These are phyloP conservation scores for Cytidiella melzeri DNA, from an alignment of 768 basidiomycete genomes.

Conservation along the genomic window DNA sequence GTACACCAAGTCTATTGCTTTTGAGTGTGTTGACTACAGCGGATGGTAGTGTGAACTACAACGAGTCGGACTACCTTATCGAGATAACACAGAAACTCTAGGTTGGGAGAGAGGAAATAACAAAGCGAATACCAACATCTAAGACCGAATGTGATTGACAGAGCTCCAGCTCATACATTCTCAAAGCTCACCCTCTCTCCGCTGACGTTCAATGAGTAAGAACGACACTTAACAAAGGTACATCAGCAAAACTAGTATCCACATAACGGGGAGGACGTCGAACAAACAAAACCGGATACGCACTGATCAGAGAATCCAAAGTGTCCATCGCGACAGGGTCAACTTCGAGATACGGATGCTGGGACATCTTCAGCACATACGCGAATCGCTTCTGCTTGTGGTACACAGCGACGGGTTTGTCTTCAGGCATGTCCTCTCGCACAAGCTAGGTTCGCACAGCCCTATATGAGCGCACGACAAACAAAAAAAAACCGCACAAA, in stretches of 20 bases:
- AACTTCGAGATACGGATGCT: slow-evolving; percentile 32
- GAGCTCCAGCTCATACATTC: not conserved
- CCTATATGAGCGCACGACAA: not conserved
- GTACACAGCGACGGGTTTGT: slow-evolving; percentile 30
- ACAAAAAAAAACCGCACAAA: not conserved
- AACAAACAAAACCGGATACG: too few relatives aligned
- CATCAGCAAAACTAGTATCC: not conserved
- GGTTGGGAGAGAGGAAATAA: too few relatives aligned
- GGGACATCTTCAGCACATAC: slow-evolving; percentile 29
- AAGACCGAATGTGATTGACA: not conserved
- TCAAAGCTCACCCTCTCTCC: slow-evolving; percentile 14
- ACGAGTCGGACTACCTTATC: too few relatives aligned
- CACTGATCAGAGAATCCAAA: slow-evolving; percentile 32
- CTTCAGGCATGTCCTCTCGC: slow-evolving; percentile 23
- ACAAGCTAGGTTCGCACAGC: slow-evolving; percentile 20
- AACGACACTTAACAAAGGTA: slow-evolving; percentile 23
- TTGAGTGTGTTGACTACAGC: too few relatives aligned
- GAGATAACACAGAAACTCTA: too few relatives aligned
- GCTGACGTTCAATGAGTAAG: slow-evolving; percentile 26
- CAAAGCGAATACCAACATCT: not conserved
- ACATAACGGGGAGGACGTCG: not conserved
- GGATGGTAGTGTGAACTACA: too few relatives aligned
- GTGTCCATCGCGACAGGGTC: slow-evolving; percentile 26
- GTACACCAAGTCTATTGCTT: too few relatives aligned
- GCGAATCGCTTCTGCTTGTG: slow-evolving; percentile 29